Base-by-base conservation (phyloP, 108 stramenopile species). In the Schizochytrium sp. region DNA sequence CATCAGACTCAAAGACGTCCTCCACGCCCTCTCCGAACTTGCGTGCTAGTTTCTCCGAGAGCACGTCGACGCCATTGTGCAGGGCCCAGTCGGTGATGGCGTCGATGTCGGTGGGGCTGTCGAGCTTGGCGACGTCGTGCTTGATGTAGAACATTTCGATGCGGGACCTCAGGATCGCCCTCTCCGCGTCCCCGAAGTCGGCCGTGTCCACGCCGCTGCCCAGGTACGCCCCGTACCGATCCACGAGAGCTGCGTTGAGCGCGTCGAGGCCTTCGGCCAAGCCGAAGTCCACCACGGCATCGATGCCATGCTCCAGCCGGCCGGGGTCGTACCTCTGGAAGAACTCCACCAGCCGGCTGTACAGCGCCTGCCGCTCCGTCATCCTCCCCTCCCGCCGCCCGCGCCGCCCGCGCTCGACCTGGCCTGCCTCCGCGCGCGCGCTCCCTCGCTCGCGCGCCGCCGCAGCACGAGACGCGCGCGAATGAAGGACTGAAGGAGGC, bases 111-210 rank as follows among this genome's bases (percentile, higher is more conserved):
- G 76, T 53, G 48, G 45, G 76, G 51, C 48, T 53, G 76, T 83
- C 76, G 25, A 83, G 76, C 76, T 83, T 83, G 23, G 45, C 6
- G 25, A 53, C 48, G 51, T 83, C 76, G 51, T 83, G 76, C 51
- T 83, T 83, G 48, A 83, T 47, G 76, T 83, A 83, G 23, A 83
- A 83, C 76, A 83, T 83, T 23, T 83, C 76, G 51, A 83, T 83
- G 44, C 76, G 45, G 10, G 48, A 53, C 51, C 76, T 83, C 25
- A 83, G 45, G 51, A 83, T 53, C 76, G 44, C 23, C 28, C 76
- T 21, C 76, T 83, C 76, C n/a, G 48, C 51, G 19, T 47, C 23
- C 16, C 76, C 51, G 51, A 83, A 83, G 12, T 34, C 34, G 34
- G 76, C 45, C 25, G n/a, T 12, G 18, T 83, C 76, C 10, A 6